Conservation (phyloP, 1,284 basidiomycete species). For the Wallemia mellicola region DNA sequence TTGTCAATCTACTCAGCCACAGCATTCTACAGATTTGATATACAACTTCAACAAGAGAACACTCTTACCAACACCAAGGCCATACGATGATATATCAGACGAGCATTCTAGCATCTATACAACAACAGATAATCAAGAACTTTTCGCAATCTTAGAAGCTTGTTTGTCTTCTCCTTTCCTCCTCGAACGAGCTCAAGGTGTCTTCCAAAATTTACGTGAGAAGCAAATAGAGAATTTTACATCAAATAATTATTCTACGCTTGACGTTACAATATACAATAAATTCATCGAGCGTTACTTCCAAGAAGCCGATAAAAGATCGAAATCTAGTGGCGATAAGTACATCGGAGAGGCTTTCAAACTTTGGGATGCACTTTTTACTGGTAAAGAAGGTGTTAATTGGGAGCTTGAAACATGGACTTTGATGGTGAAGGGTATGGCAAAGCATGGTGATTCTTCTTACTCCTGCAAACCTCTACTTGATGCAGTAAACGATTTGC, state of each 20-base stretch:
- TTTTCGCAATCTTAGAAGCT: constrained; percentile 41
- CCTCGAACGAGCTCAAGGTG: constrained; percentile 31
- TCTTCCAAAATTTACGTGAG: constrained; percentile 30
- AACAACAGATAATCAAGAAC: constrained; percentile 32
- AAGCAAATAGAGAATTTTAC: constrained; percentile 10
- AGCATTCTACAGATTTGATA: not conserved
- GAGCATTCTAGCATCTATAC: constrained; percentile 28
- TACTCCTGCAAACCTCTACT: constrained; percentile 23
- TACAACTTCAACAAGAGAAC: constrained; percentile 1
- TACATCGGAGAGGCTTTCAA: constrained; percentile 31
- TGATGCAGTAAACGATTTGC: constrained; percentile 22
- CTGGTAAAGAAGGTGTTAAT: constrained; percentile 20
- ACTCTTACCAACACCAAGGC: constrained; percentile 30
- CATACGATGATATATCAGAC: constrained; percentile 17
- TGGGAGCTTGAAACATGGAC: constrained; percentile 34
- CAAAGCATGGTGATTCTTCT: constrained; percentile 6
- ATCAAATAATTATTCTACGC: constrained; percentile 7
- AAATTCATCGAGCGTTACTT: constrained; percentile 31
- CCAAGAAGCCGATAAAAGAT: constrained; percentile 21
- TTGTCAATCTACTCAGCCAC: not conserved
- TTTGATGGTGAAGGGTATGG: constrained; percentile 28
- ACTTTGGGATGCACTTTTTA: constrained; percentile 28
- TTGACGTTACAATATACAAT: constrained; percentile 22
- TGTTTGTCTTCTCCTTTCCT: constrained; percentile 42
- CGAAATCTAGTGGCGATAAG: constrained; percentile 20